A percentile compares a stretch with the other conserved stretches of the same genome.
phyloP scores from a whole-genome alignment of 441 rosid species.

The Sinapis alba region DNA sequence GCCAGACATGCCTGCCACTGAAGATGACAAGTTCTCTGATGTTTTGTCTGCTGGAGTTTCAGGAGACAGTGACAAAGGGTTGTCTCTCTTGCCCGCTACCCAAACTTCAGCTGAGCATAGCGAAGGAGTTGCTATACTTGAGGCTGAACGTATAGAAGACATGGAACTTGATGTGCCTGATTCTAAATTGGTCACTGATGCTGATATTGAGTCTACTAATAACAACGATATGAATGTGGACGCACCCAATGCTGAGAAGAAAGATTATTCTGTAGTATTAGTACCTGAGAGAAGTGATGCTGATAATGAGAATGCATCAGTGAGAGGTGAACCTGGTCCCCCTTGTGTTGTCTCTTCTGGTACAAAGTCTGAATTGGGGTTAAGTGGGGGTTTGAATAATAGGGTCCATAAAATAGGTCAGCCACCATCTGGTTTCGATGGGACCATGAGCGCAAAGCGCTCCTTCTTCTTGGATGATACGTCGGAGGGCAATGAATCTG shows the following conservation, averaged over 20 bases:
- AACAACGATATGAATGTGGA: constrained; percentile 31
- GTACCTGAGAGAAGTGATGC: constrained; percentile 37
- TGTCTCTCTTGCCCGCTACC: constrained; percentile 25
- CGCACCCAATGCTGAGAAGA: constrained; percentile 27
- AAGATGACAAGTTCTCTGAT: constrained; percentile 19
- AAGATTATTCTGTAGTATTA: constrained; percentile 36
- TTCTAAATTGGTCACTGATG: constrained; percentile 29
- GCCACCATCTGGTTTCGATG: constrained; percentile 39
- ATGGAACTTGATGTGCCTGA: constrained; percentile 33
- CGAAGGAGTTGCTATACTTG: constrained; percentile 27
- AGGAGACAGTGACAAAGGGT: constrained; percentile 20
- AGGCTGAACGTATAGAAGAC: constrained; percentile 31
- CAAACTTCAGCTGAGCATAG: constrained; percentile 25
- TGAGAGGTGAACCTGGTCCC: constrained; percentile 27
- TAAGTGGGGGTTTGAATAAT: constrained; percentile 41
- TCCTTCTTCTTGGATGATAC: constrained; percentile 60
- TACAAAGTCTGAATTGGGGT: constrained; percentile 42
- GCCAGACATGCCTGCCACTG: constrained; percentile 27
- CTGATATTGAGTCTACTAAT: constrained; percentile 17
- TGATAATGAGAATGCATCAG: constrained; percentile 32
- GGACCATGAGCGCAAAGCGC: constrained; percentile 40
- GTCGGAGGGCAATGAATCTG: constrained; percentile 66
- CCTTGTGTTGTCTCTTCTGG: constrained; percentile 43
- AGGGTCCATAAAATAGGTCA: constrained; percentile 37
- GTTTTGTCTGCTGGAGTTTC: constrained; percentile 23